These are phyloP conservation scores for Telfairia occidentalis DNA, from an alignment of 331 rosid genomes.

Conservation along the genomic window DNA sequence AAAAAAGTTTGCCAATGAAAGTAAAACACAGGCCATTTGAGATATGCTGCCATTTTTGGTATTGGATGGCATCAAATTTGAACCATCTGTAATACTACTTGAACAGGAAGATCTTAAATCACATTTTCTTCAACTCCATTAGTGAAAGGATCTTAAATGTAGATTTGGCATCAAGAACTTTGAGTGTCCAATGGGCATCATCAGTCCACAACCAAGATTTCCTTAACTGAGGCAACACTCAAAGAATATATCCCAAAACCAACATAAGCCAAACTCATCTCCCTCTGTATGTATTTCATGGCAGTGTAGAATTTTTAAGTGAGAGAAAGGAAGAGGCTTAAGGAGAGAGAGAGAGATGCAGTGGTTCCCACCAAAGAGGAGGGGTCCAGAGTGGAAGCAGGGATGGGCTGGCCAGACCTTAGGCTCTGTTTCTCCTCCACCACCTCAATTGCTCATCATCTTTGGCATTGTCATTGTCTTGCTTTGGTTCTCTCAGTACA, in stretches of 20 bases:
- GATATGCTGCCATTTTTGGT: not conserved
- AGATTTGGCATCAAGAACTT: slow-evolving; percentile 23
- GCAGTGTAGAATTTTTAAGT: not conserved
- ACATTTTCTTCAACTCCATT: not conserved
- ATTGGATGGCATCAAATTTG: no score
- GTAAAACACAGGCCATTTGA: not conserved
- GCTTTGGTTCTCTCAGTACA: slow-evolving; percentile 48
- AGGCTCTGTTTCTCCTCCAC: slow-evolving; percentile 42
- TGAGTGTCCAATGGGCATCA: slow-evolving; percentile 20
- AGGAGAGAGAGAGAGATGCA: slow-evolving; percentile 33
- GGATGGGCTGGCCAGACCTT: slow-evolving; percentile 39
- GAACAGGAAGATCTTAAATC: no score
- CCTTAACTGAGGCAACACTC: slow-evolving; percentile 39
- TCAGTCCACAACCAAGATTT: slow-evolving; percentile 21
- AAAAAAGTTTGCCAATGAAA: not conserved
- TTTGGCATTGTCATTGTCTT: slow-evolving; percentile 53
- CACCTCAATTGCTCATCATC: slow-evolving; percentile 42
- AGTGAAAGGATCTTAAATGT: not conserved
- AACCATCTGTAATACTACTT: no score
- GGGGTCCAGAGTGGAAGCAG: slow-evolving; percentile 57
- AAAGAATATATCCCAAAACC: slow-evolving; percentile 69
- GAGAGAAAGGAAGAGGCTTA: not conserved
- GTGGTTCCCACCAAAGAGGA: slow-evolving; percentile 43
- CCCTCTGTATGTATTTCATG: not conserved
- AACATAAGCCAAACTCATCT: slow-evolving; percentile 14